phyloP scores from a whole-genome alignment of 768 basidiomycete species.

The Rhizopogon rudus region DNA sequence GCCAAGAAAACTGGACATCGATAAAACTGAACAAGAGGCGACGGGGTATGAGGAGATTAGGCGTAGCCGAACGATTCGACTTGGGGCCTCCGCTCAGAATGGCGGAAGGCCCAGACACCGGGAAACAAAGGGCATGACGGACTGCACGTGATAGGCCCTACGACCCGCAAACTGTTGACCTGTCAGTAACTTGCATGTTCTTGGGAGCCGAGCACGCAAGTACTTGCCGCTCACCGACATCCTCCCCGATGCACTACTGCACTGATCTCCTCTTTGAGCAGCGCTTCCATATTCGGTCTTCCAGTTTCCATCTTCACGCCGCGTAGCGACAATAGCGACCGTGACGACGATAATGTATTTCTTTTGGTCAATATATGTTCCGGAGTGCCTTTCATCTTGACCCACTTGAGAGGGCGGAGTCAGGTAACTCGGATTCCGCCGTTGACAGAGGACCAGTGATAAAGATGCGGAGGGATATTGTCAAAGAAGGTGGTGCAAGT shows the following conservation, averaged over 20 bases:
- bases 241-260: conserved; percentile 25
- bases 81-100: conserved; percentile 30
- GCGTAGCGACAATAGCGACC: conserved; percentile 13
- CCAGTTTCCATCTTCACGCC: conserved; percentile 29
- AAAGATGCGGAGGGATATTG: conserved; percentile 36
- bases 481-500: conserved; percentile 24
- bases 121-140: conserved; percentile 33
- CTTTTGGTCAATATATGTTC: background rate
- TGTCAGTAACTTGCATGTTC: background rate
- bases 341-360: background rate
- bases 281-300: conserved; percentile 35
- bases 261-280: conserved; percentile 34
- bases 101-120: conserved; percentile 21
- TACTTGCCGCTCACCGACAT: conserved; percentile 45
- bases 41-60: conserved; percentile 3
- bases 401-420: conserved; percentile 11
- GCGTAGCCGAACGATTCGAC: conserved; percentile 40
- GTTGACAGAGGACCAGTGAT: conserved; percentile 25
- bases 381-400: conserved; percentile 3
- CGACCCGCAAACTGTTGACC: conserved; percentile 45
- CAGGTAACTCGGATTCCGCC: background rate
- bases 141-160: conserved; percentile 33
- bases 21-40: too few relatives aligned
- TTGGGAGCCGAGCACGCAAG: background rate
- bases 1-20: too few relatives aligned